phyloP scores from a whole-genome alignment of 352 stramenopile species.

The Saprolegnia diclina region DNA sequence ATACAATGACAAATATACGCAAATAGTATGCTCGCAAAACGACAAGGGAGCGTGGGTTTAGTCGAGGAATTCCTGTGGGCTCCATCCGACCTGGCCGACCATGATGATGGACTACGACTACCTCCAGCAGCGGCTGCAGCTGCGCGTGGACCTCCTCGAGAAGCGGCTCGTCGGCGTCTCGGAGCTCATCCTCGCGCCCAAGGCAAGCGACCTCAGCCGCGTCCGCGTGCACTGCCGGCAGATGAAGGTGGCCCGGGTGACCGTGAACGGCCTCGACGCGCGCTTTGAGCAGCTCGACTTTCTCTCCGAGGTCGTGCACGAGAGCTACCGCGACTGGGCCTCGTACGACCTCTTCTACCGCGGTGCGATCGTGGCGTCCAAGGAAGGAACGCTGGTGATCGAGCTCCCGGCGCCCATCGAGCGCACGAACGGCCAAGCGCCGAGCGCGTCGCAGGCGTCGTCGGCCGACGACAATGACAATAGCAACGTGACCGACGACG shows the following conservation, averaged over 20 bases:
- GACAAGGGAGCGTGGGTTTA: neutral
- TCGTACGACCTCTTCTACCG: conserved; percentile 83
- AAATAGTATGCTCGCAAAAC: neutral
- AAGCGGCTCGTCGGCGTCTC: conserved; percentile 50
- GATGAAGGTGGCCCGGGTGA: conserved; percentile 50
- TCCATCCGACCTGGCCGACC: neutral
- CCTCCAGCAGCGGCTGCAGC: conserved; percentile 72
- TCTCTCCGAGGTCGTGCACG: conserved; percentile 64
- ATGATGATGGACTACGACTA: conserved; percentile 85
- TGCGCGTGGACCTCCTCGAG: conserved; percentile 72
- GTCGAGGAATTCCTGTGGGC: neutral
- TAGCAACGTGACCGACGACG: conserved; percentile 36
- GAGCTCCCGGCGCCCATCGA: conserved; percentile 56
- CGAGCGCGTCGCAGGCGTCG: too few species aligned
- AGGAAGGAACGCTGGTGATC: conserved; percentile 75
- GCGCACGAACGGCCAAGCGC: conserved; percentile 33
- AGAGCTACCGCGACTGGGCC: conserved; percentile 69
- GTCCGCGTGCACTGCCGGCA: conserved; percentile 73
- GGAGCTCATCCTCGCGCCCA: conserved; percentile 65
- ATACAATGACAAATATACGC: neutral
- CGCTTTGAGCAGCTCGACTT: conserved; percentile 81
- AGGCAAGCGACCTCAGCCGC: conserved; percentile 44
- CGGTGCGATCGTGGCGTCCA: conserved; percentile 74
- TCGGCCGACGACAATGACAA: neutral
- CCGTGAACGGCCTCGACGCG: conserved; percentile 46